Evolutionary conservation across 1,139 yeast genomes (phyloP).

Genomic region (Hyphopichia wangnamkhiaoensis): DNA sequence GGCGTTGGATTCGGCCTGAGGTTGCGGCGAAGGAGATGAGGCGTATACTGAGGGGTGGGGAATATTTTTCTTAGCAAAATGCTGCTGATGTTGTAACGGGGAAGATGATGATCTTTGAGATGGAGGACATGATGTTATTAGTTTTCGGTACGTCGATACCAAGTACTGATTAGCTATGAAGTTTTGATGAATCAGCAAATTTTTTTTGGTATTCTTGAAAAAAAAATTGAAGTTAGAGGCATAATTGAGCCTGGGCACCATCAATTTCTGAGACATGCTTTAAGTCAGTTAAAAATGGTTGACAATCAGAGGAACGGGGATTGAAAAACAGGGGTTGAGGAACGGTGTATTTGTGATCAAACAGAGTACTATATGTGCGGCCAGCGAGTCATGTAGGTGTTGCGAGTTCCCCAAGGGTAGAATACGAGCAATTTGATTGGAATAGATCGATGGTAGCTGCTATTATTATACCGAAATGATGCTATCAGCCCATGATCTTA

Average conservation of each 20-base stretch:
- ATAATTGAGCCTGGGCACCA: slow-evolving; percentile 29
- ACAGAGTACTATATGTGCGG: no score
- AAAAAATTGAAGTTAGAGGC: slow-evolving; percentile 40
- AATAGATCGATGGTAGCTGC: no score
- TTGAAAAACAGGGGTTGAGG: neutral
- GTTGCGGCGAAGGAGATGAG: neutral
- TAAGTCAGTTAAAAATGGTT: neutral
- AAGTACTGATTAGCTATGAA: slow-evolving; percentile 38
- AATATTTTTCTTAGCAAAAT: neutral
- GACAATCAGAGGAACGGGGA: neutral
- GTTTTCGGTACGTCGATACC: slow-evolving; percentile 8
- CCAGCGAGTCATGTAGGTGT: no score
- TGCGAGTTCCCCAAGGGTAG: no score
- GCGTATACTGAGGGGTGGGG: neutral
- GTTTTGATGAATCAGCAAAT: slow-evolving; percentile 31
- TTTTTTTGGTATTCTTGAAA: slow-evolving; percentile 38
- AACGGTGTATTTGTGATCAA: no score
- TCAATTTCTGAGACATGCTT: slow-evolving; percentile 23
- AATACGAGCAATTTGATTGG: no score
- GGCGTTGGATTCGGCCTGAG: neutral
- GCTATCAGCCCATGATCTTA: no score
- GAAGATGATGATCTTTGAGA: neutral
- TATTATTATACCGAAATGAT: no score
- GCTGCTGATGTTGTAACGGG: neutral
- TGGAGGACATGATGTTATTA: slow-evolving; percentile 1